A percentile compares a stretch with the other conserved stretches of the same genome.
Conservation (phyloP, 139 green algal genomes). For the Chara braunii region DNA sequence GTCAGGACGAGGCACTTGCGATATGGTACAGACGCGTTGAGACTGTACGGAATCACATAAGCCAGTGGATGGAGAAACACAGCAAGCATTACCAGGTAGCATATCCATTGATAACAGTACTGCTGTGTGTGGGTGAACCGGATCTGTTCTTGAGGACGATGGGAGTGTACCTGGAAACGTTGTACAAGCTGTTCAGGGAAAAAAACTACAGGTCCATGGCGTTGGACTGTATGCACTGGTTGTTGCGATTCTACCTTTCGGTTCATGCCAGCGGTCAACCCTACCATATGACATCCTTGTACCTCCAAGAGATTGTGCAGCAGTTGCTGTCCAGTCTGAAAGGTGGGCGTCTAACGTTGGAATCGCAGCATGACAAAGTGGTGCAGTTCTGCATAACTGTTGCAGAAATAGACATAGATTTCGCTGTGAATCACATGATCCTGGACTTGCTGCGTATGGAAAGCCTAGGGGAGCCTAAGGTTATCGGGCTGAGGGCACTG, state of each 20-base stretch:
- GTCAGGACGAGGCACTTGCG: conserved; percentile 1
- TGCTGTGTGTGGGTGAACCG: conserved; percentile 66
- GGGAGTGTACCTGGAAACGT: conserved; percentile 49
- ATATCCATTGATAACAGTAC: conserved; percentile 61
- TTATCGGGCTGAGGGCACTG: conserved; percentile 53
- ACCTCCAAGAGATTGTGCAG: conserved; percentile 7
- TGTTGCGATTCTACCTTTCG: conserved; percentile 39
- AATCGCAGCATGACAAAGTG: conserved; percentile 34
- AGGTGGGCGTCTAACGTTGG: conserved; percentile 15
- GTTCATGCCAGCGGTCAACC: conserved; percentile 6
- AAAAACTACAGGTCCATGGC: conserved; percentile 21
- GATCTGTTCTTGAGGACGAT: conserved; percentile 47
- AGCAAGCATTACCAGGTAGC: conserved; percentile 54
- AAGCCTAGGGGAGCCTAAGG: conserved; percentile 47
- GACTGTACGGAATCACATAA: conserved; percentile 46
- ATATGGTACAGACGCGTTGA: conserved; percentile 45
- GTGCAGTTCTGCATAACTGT: conserved; percentile 34
- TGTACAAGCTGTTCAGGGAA: conserved; percentile 43
- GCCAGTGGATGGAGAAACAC: conserved; percentile 56
- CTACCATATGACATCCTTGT: neutral
- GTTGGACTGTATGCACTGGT: conserved; percentile 35
- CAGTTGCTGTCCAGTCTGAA: conserved; percentile 30
- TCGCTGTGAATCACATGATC: conserved; percentile 48
- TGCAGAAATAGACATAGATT: conserved; percentile 24
- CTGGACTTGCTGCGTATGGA: conserved; percentile 61